Conservation (phyloP, 768 basidiomycete genomes). For the Lactarius psammicola region DNA sequence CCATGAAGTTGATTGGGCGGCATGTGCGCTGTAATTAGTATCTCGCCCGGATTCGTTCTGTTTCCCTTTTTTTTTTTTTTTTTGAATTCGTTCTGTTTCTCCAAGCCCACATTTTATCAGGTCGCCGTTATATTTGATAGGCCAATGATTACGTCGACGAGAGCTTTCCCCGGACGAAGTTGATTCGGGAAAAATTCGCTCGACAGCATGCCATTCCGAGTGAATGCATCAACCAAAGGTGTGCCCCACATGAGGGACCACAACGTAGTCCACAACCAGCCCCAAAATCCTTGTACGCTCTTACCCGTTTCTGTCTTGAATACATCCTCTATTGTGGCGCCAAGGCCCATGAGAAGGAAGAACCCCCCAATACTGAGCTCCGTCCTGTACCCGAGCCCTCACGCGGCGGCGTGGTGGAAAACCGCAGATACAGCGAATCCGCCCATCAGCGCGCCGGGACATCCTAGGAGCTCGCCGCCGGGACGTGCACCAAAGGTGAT, state of each 20-base stretch:
- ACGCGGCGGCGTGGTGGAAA: constrained; percentile 56
- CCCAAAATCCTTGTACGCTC: constrained; percentile 47
- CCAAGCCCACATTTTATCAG: background rate
- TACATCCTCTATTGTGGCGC: constrained; percentile 44
- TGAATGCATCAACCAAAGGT: constrained; percentile 14
- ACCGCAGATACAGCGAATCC: constrained; percentile 58
- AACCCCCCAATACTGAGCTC: constrained; percentile 51
- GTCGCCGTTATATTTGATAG: background rate
- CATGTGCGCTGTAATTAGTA: no score
- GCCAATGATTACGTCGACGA: background rate
- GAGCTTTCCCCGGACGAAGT: no score
- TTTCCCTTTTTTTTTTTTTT: no score
- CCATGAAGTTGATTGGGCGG: no score
- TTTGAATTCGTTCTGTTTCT: no score
- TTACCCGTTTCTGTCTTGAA: constrained; percentile 47
- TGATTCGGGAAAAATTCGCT: constrained; percentile 4
- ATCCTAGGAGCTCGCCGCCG: constrained; percentile 39
- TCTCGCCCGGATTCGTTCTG: no score
- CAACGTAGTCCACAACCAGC: constrained; percentile 53
- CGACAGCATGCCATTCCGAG: constrained; percentile 9
- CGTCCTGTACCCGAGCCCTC: constrained; percentile 55
- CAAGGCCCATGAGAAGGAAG: constrained; percentile 40
- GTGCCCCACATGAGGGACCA: no score
- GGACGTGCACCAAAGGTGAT: constrained; percentile 35
- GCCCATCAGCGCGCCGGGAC: constrained; percentile 38